Base-by-base conservation (phyloP, 2,329 filamentous ascomycete species). In the Aulographum hederae region DNA sequence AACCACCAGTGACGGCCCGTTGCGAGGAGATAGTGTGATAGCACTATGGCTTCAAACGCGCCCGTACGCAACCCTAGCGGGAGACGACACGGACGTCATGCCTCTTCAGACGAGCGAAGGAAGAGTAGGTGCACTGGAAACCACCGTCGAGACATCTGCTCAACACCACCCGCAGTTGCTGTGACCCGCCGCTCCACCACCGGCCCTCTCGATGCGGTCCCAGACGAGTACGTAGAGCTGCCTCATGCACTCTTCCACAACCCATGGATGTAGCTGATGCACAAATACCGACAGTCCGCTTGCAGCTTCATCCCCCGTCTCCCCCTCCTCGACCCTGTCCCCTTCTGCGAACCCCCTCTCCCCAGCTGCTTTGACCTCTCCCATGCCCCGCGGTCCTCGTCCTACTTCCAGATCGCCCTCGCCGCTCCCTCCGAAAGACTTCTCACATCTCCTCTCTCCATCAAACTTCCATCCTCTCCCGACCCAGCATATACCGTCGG, bases 391-490 rank as follows among this genome's bases (percentile, higher is more conserved):
- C 34, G 20, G 8, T 14, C 34, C 17, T 15, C 18, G 13, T 28
- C 27, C 27, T 6, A 8, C 8, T 8, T 8, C 17, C 40, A 46
- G 30, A 34, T 39, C 28, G 50, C 57, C 34, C n/a, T n/a, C n/a
- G n/a, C n/a, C n/a, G n/a, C 43, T 54, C 8, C 50, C 60, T n/a
- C 52, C 59, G 21, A 78, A 79, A 44, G 77, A 92, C 56, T 78
- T 93, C 41, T 71, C 74, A 13, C 86, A 78, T 50, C 71, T 94
- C 28, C 67, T 89, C 8, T 70, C 75, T 14, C 74, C 80, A 3
- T 71, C 81, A 39, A 76, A 85, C 34, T 94, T 86, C 58, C 85
- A 93, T 47, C 72, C 77, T 2, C 61, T 94, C 16, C 73, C 77
- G 1, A 47, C 67, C 66, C 12, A 63, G 70, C 58, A 65, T 32